phyloP scores from a whole-genome alignment of 2,329 filamentous ascomycete species.

The Iodosphaeria phyllophila region DNA sequence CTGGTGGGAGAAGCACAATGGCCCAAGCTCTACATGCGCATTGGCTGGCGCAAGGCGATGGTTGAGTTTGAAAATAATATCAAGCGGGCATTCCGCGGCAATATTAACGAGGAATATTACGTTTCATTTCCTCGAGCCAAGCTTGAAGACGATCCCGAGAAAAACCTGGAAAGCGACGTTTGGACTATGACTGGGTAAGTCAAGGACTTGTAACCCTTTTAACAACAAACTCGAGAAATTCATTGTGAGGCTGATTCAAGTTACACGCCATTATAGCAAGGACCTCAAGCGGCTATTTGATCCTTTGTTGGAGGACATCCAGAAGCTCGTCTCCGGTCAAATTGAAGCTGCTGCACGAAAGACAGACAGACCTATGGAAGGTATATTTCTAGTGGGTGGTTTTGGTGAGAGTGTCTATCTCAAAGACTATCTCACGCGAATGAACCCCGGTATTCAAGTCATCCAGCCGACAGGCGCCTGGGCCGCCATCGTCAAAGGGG shows the following conservation, averaged over 20 bases:
- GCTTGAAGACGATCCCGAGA: not conserved
- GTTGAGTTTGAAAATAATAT: constrained; percentile 2
- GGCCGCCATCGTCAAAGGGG: constrained; percentile 6
- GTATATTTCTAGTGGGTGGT: constrained; percentile 18
- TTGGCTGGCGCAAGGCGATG: constrained; percentile 2
- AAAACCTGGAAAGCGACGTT: not conserved
- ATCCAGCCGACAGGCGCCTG: constrained; percentile 13
- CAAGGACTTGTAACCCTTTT: too few relatives aligned
- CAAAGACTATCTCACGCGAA: constrained; percentile 9
- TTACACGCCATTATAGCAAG: too few relatives aligned
- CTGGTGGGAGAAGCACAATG: not conserved
- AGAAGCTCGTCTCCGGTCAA: constrained; percentile 1
- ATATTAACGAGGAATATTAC: constrained; percentile 2
- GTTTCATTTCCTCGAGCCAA: not conserved
- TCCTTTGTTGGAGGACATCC: constrained; percentile 1
- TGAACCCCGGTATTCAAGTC: constrained; percentile 10
- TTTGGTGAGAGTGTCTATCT: constrained; percentile 18
- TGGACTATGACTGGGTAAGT: not conserved
- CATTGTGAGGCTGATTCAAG: too few relatives aligned
- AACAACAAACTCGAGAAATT: too few relatives aligned
- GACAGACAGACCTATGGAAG: constrained; percentile 4
- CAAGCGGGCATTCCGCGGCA: constrained; percentile 2
- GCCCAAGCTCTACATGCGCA: constrained; percentile 2
- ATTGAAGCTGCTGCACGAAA: constrained; percentile 1
- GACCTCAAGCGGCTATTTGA: constrained; percentile 2